Evolutionary conservation across 495 filamentous ascomycete species (phyloP).

Genomic region (Lineolata rhizophorae): DNA sequence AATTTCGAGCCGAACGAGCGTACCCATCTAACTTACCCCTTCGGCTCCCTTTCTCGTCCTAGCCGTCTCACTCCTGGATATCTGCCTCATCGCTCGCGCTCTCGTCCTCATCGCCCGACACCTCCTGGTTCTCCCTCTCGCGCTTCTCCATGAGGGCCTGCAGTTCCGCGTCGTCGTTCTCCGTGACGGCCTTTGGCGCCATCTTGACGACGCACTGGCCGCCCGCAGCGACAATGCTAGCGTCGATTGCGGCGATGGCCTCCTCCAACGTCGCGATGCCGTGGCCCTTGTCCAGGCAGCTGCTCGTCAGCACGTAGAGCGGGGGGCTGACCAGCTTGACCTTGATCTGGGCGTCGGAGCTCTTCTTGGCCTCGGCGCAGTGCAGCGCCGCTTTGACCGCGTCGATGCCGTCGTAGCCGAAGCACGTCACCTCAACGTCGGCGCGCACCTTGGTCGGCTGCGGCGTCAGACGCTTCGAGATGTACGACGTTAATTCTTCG

Average conservation of each 20-base stretch:
- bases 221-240: conserved; percentile 47
- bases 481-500: conserved; percentile 76
- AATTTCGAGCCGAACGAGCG: too few species aligned
- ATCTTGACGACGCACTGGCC: conserved; percentile 77
- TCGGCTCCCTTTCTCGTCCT: too few species aligned
- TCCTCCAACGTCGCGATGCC: conserved; percentile 69
- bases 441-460: conserved; percentile 95
- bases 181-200: conserved; percentile 96
- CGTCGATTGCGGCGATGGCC: conserved; percentile 66
- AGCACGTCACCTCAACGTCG: conserved; percentile 95
- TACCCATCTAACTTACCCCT: too few species aligned
- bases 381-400: conserved; percentile 81
- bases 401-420: conserved; percentile 95
- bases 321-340: conserved; percentile 90
- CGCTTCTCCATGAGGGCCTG: conserved; percentile 98
- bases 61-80: too few species aligned
- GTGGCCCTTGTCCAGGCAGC: conserved; percentile 75
- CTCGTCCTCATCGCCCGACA: conserved; percentile 86
- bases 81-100: conserved; percentile 86
- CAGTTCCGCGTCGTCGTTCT: conserved; percentile 91
- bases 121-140: conserved; percentile 90
- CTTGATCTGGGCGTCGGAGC: conserved; percentile 77
- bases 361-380: conserved; percentile 74
- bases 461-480: conserved; percentile 84
- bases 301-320: conserved; percentile 80